Base-by-base conservation (phyloP, 805 yeast genomes). In the Candida saitoana region DNA sequence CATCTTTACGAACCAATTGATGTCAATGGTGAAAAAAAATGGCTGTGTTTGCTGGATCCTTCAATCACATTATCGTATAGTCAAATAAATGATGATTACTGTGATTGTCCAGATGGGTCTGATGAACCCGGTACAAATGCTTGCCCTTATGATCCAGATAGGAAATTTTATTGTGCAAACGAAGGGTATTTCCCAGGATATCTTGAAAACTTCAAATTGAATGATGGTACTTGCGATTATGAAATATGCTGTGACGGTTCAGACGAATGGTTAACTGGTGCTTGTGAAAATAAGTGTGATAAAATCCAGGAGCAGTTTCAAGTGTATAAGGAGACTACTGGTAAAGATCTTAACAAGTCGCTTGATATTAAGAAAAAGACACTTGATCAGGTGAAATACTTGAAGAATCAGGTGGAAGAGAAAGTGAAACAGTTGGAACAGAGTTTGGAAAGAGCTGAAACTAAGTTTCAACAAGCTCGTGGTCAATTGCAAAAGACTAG, bases 91-190 rank as follows among this genome's bases (percentile, higher is more conserved):
- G 97, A 93, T 60, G 84, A 89, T 52, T 83, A 74, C 56, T 91
- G 98, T 63, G 98, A 93, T 56, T 91, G 98, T 66, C 97, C 97
- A 0, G 99, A 93, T 64, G 98, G 98, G 0, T 80, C 90, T 3
- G 99, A 93, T 65, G 98, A 93, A 60, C 96, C 97, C 0, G 97
- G 97, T 0, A 91, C 98, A 1, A 68, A 83, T 31, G 96, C 96
- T 0, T 91, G 98, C 60, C 54, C 60, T 1, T 54, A 41, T 38
- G 66, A 11, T 39, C 14, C n/a, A 5, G n/a, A 16, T 14, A 30
- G 18, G 3, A 49, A 51, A 36, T 90, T 88, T 55, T 89, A 79
- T 60, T 91, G 99, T 63, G 76, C 62, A 6, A 93, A 93, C 55
- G 67, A 73, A 38, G 96, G 96, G 3, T 84, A 78, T 49, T 54